Percentiles rank a stretch among this genome's conserved stretches.
Evolutionary conservation across 495 filamentous ascomycete genomes (phyloP).

Genomic region (Sordaria brevicollis): DNA sequence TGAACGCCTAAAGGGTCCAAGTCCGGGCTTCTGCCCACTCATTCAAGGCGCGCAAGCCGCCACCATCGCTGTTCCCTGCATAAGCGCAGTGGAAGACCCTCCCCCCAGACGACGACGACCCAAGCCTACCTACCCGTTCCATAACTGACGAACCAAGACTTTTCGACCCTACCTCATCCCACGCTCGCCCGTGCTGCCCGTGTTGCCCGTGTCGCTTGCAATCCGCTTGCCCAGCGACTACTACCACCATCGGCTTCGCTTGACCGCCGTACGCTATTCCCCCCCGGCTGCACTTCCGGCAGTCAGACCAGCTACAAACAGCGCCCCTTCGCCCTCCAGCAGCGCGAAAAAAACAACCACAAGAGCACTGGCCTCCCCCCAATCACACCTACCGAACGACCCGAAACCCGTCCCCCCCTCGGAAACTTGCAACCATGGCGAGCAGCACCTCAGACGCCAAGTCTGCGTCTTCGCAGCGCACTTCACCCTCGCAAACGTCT

Average conservation of each 20-base stretch:
- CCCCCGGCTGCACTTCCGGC: neutral
- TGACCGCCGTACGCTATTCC: neutral
- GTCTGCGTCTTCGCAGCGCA: slow-evolving; percentile 27
- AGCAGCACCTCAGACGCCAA: slow-evolving; percentile 14
- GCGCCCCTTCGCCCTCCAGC: neutral
- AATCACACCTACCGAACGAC: neutral
- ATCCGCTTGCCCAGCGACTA: neutral
- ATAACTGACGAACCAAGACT: neutral
- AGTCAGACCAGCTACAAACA: neutral
- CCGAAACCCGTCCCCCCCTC: neutral
- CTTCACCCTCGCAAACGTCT: slow-evolving; percentile 28
- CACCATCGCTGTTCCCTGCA: slow-evolving; percentile 24
- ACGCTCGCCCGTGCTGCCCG: neutral
- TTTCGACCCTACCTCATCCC: neutral
- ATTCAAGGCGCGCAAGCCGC: slow-evolving; percentile 21
- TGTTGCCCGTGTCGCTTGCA: neutral
- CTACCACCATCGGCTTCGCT: neutral
- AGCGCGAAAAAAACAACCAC: neutral
- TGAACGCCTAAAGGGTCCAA: slow-evolving; percentile 12
- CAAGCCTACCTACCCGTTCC: slow-evolving; percentile 1
- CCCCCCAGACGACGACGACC: slow-evolving; percentile 2
- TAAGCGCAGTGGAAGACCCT: slow-evolving; percentile 20
- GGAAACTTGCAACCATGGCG: slow-evolving; percentile 11
- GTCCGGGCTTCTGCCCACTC: slow-evolving; percentile 20
- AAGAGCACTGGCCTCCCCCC: slow-evolving; percentile 1